Base-by-base conservation (phyloP, 2,329 filamentous ascomycete genomes). In the Pseudohalonectria lignicola region DNA sequence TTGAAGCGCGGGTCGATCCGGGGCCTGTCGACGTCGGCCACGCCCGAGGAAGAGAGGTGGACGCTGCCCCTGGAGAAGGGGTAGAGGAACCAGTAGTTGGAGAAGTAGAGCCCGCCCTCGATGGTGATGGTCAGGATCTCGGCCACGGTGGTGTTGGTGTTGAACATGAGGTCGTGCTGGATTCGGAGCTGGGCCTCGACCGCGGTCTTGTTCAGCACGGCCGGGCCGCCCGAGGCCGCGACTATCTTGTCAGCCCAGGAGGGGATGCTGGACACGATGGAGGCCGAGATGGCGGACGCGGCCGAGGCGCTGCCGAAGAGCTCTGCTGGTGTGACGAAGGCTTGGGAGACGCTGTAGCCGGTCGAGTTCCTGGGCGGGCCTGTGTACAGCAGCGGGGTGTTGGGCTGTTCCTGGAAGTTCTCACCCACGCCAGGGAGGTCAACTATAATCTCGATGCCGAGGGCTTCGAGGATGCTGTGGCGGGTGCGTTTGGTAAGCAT, bases 21-120 rank as follows among this genome's bases (percentile, higher is more conserved):
- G 1, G 66, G 62, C 20, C 60, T 53, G 13, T 62, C 61, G 13
- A 53, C 48, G 4, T 61, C 53, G 30, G 63, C 57, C 10, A 32
- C 23, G 8, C 23, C 23, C 1, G 58, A 36, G 2, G 60, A 62
- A 5, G 52, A 53, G 39, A 77, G 69, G 53, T 77, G 75, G 40
- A 74, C 66, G 21, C 63, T 59, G 5, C 74, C 74, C 1, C 73
- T 64, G 3, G 68, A 72, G 45, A 70, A 68, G 0, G 74, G 74
- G 41, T 66, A 40, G 9, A 63, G 47, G 7, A 47, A 42, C 55
- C 59, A 66, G 41, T 55, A 57, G 9, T 57, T 49, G 1, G 63
- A 59, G n/a, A 52, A 50, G 13, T 63, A 49, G 3, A 56, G 46
- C 2, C 50, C 47, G 2, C 47, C 53, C 3, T 46, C 45, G 3